phyloP scores from a whole-genome alignment of 305 asterid species.

The Lippia alba region DNA sequence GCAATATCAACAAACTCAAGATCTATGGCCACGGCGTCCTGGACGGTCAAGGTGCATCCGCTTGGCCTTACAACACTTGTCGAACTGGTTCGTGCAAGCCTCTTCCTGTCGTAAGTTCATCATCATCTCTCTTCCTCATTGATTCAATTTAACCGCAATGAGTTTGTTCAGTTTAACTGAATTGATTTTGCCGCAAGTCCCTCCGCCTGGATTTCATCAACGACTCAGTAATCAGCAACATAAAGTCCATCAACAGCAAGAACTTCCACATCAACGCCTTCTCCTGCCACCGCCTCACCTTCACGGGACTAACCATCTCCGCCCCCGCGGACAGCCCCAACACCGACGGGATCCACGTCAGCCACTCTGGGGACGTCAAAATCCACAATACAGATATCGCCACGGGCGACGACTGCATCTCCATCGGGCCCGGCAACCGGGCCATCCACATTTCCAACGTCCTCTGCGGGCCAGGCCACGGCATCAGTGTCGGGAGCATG shows the following conservation, averaged over 20 bases:
- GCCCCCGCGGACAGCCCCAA: slow-evolving; percentile 53
- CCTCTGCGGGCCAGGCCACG: slow-evolving; percentile 60
- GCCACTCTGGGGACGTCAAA: slow-evolving; percentile 33
- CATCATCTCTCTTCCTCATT: neutral
- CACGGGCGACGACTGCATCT: slow-evolving; percentile 62
- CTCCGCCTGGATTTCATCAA: slow-evolving; percentile 42
- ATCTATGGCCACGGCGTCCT: slow-evolving; percentile 46
- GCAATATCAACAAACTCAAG: slow-evolving; percentile 30
- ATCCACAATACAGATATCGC: slow-evolving; percentile 24
- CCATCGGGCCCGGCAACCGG: slow-evolving; percentile 45
- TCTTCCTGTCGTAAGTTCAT: slow-evolving; percentile 40
- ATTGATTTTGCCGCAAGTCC: slow-evolving; percentile 15
- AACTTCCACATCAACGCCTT: slow-evolving; percentile 43
- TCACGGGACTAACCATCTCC: slow-evolving; percentile 26
- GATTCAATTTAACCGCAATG: too few species aligned
- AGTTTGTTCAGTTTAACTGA: neutral
- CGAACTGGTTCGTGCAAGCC: slow-evolving; percentile 24
- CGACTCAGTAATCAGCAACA: slow-evolving; percentile 29
- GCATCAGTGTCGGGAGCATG: slow-evolving; percentile 59
- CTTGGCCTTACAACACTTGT: slow-evolving; percentile 44
- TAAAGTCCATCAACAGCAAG: slow-evolving; percentile 51
- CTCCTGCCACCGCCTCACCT: slow-evolving; percentile 29
- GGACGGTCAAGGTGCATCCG: slow-evolving; percentile 49
- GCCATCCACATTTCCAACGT: slow-evolving; percentile 35
- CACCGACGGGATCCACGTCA: slow-evolving; percentile 54